Evolutionary conservation across 768 basidiomycete species (phyloP).

Genomic region (Amanita muscaria): DNA sequence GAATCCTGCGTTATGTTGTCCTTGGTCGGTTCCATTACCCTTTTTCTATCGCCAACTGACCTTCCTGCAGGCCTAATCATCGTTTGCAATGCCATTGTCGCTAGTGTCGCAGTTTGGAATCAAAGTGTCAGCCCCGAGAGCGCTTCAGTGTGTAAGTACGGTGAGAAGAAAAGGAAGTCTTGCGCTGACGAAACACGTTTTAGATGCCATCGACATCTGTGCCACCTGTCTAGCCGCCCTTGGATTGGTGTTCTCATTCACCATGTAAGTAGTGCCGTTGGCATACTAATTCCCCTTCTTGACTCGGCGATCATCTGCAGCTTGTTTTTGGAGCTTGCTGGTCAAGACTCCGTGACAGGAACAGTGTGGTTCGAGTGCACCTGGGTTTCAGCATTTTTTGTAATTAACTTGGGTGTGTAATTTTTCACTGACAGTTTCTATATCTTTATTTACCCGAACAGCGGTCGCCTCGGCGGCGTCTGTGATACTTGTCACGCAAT

Average conservation of each 20-base stretch:
- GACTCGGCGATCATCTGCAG: constrained; percentile 19
- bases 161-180: not conserved
- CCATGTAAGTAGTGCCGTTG: constrained; percentile 52
- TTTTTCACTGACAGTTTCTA: not conserved
- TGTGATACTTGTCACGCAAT: constrained; percentile 24
- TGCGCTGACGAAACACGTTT: not conserved
- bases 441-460: constrained; percentile 19
- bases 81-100: constrained; percentile 55
- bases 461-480: constrained; percentile 46
- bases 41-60: not conserved
- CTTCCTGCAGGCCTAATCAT: constrained; percentile 43
- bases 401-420: constrained; percentile 50
- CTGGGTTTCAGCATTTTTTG: constrained; percentile 52
- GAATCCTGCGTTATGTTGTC: constrained; percentile 46
- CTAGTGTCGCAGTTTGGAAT: constrained; percentile 66
- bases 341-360: constrained; percentile 40
- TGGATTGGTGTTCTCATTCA: constrained; percentile 48
- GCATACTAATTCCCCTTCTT: not conserved
- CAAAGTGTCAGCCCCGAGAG: constrained; percentile 28
- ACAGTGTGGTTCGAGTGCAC: constrained; percentile 66
- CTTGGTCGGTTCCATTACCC: constrained; percentile 38
- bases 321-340: constrained; percentile 50
- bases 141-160: constrained; percentile 5
- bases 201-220: constrained; percentile 48
- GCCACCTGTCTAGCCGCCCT: constrained; percentile 51